A percentile compares a stretch with the other conserved stretches of the same genome.
Conservation (phyloP, 2,329 filamentous ascomycete species). For the Myriosclerotinia curreyana region DNA sequence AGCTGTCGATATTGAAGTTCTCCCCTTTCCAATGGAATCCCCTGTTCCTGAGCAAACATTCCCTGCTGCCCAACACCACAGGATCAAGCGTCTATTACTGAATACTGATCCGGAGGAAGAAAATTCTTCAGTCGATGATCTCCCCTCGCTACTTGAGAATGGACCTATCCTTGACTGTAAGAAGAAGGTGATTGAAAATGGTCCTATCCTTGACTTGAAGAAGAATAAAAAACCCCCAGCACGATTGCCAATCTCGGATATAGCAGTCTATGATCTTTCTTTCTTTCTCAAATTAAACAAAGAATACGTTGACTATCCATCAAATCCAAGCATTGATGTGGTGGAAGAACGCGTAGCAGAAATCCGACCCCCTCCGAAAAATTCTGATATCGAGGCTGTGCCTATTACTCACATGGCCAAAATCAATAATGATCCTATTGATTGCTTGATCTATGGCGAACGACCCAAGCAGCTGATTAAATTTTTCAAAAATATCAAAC, state of each 20-base stretch:
- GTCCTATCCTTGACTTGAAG: background rate
- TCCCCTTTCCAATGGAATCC: constrained; percentile 7
- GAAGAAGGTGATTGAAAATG: no score
- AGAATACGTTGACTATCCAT: background rate
- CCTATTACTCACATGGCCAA: background rate
- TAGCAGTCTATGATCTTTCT: constrained; percentile 1
- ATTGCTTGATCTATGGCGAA: constrained; percentile 9
- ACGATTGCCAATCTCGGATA: constrained; percentile 8
- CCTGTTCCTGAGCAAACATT: background rate
- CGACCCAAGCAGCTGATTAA: background rate
- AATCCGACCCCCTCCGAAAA: background rate
- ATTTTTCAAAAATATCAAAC: constrained; percentile 14
- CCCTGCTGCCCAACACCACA: background rate
- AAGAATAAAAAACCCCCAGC: background rate
- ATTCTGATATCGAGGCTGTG: background rate
- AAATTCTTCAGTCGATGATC: background rate
- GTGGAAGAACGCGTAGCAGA: background rate
- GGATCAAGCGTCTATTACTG: constrained; percentile 1
- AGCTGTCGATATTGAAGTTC: constrained; percentile 11
- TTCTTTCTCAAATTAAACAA: constrained; percentile 8
- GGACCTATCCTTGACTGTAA: background rate
- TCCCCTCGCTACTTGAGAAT: background rate
- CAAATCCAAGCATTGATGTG: background rate
- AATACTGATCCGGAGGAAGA: constrained; percentile 5
- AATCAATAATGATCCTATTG: constrained; percentile 11